Evolutionary conservation across 345 rosid genomes (phyloP), one percentile per base, ranked within the genome.

Genomic region (Eucalyptus polyanthemos): DNA sequence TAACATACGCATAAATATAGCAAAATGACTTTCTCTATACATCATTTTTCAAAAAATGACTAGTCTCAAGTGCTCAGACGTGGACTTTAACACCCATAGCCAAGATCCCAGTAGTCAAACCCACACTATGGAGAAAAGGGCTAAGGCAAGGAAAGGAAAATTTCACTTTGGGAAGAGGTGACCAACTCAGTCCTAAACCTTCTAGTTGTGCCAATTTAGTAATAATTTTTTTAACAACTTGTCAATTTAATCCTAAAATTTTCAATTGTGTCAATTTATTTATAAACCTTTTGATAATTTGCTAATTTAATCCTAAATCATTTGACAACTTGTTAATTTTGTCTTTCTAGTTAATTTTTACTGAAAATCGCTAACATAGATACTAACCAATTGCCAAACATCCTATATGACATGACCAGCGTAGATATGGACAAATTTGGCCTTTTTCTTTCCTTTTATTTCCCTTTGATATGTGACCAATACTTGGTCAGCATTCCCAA

Each of bases 321-420:
- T 56, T 56, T 56, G 62, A 56, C 13, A 3, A 24, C 14, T 56
- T 56, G 62, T 1, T 24, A 56, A 24, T 56, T 56, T 24, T 21
- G 12, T 24, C 29, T 56, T 56, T 56, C 12, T 56, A 56, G 62
- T 13, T 56, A 4, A 56, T 56, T 56, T 56, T 56, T 6, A 24
- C 5, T 54, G 2, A 22, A 5, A 54, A 54, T 54, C 2, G 11
- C 6, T 56, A 1, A 56, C 13, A 24, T 24, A 24, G 62, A 56
- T 56, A 56, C 6, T 4, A 0, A 2, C 4, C 5, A 0, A 12
- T 24, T 56, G 13, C 12, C 11, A 56, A 2, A 3, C 12, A 56
- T 22, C 62, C 13, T 56, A 24, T 5, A 21, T 56, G 29, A 24
- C 62, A 4, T 56, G 3, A 56, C 27, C 1, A 1, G 1, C 29